These are phyloP conservation scores for Pythium brachiatum DNA, from an alignment of 352 stramenopile species.

Conservation along the genomic window DNA sequence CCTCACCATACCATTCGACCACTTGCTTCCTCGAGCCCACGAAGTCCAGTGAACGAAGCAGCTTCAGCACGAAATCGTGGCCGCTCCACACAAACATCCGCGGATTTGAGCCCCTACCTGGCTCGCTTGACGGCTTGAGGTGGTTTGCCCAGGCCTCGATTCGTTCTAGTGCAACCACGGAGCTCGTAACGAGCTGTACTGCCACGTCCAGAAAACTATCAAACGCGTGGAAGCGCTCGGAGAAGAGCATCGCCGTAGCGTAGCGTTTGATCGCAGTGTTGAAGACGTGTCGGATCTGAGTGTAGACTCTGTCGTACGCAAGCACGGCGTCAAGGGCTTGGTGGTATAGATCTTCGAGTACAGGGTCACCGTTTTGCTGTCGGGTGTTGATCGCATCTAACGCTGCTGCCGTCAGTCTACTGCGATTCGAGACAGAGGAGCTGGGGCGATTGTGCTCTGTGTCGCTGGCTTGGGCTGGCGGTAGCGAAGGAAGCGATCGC, in stretches of 20 bases:
- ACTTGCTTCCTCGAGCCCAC: slow-evolving; percentile 33
- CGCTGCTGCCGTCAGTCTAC: not conserved
- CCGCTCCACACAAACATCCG: slow-evolving; percentile 58
- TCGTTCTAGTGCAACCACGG: slow-evolving; percentile 35
- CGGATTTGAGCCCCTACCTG: not conserved
- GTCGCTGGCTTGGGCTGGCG: not conserved
- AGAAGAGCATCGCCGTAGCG: slow-evolving; percentile 39
- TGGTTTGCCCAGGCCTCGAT: slow-evolving; percentile 40
- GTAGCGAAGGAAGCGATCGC: slow-evolving; percentile 10
- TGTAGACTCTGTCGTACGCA: slow-evolving; percentile 39
- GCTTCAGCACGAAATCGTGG: slow-evolving; percentile 38
- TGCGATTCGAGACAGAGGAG: not conserved
- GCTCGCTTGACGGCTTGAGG: not conserved
- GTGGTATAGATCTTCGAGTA: slow-evolving; percentile 38
- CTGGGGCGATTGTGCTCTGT: not conserved
- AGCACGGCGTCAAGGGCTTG: slow-evolving; percentile 25
- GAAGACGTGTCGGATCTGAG: slow-evolving; percentile 10
- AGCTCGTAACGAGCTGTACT: slow-evolving; percentile 29
- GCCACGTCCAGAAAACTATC: slow-evolving; percentile 38
- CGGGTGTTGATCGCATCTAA: not conserved
- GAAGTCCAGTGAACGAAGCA: slow-evolving; percentile 54
- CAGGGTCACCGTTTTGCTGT: not conserved
- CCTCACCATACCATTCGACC: slow-evolving; percentile 70
- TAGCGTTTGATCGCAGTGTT: slow-evolving; percentile 21
- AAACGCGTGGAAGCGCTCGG: slow-evolving; percentile 64